A percentile compares a stretch with the other conserved stretches of the same genome.
phyloP scores from a whole-genome alignment of 2,329 filamentous ascomycete genomes.

The Aureobasidium sp. region DNA sequence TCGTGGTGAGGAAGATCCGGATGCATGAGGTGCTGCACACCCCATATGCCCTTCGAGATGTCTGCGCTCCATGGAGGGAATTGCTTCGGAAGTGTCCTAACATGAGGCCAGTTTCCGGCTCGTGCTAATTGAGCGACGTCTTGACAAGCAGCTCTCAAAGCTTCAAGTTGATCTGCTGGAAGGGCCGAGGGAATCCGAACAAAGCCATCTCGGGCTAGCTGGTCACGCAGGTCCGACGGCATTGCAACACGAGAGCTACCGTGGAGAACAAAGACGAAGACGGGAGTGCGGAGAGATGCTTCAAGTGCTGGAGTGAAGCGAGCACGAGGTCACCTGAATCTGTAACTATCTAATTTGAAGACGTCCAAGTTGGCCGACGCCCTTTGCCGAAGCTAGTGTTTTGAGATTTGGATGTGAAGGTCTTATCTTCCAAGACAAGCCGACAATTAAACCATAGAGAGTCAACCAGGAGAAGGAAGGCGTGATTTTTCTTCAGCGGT shows the following conservation, averaged over 20 bases:
- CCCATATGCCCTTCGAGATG: constrained; percentile 66
- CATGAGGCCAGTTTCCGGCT: constrained; percentile 66
- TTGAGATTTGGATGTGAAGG: not conserved
- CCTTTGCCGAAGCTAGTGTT: not conserved
- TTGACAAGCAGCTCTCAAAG: constrained; percentile 52
- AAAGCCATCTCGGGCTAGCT: constrained; percentile 64
- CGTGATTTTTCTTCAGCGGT: not conserved
- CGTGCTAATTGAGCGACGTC: constrained; percentile 54
- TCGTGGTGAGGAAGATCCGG: constrained; percentile 54
- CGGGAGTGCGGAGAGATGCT: not conserved
- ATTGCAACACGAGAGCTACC: not conserved
- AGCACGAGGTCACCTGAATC: not conserved
- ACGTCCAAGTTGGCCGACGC: not conserved
- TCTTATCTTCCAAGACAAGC: not conserved
- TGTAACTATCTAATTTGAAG: not conserved
- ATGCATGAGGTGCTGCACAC: constrained; percentile 76
- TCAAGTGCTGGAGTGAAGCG: not conserved
- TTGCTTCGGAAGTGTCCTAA: constrained; percentile 79
- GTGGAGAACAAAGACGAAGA: not conserved
- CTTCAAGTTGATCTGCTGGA: constrained; percentile 43
- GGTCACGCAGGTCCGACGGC: constrained; percentile 34
- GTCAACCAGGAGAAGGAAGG: not conserved
- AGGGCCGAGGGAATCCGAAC: constrained; percentile 62
- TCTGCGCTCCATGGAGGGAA: constrained; percentile 73
- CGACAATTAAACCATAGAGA: no score